phyloP scores from a whole-genome alignment of 108 stramenopile genomes.

The Cyclotella sp. region DNA sequence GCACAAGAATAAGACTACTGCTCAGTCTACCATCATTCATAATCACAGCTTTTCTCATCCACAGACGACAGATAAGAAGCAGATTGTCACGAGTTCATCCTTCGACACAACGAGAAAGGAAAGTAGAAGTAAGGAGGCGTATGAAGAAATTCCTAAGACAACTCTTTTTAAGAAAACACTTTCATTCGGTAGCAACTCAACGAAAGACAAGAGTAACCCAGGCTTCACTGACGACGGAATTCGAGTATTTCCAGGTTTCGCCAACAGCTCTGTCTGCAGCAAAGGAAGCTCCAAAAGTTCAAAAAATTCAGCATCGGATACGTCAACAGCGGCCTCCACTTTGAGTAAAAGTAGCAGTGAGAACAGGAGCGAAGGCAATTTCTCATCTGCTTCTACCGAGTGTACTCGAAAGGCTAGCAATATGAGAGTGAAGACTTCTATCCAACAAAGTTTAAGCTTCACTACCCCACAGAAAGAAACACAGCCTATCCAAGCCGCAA shows the following conservation, averaged over 20 bases:
- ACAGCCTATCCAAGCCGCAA: not conserved
- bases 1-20: not conserved
- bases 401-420: not conserved
- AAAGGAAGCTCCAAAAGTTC: constrained; percentile 3
- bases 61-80: not conserved
- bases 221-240: not conserved
- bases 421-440: not conserved
- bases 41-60: not conserved
- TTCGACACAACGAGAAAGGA: not conserved
- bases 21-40: not conserved
- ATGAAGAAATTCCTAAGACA: not conserved
- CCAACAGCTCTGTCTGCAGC: not conserved
- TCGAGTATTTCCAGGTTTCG: not conserved
- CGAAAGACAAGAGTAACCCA: not conserved
- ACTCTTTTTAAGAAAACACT: not conserved
- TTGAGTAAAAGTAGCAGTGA: constrained; percentile 6
- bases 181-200: constrained; percentile 3
- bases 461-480: constrained; percentile 1
- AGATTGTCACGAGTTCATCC: not conserved
- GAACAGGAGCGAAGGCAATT: not conserved
- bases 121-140: not conserved
- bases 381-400: constrained; percentile 4
- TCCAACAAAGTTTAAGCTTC: constrained; percentile 2
- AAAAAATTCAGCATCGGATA: constrained; percentile 5
- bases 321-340: constrained; percentile 6